phyloP scores from a whole-genome alignment of 257 asterid species.

The Gynochthodes officinalis region DNA sequence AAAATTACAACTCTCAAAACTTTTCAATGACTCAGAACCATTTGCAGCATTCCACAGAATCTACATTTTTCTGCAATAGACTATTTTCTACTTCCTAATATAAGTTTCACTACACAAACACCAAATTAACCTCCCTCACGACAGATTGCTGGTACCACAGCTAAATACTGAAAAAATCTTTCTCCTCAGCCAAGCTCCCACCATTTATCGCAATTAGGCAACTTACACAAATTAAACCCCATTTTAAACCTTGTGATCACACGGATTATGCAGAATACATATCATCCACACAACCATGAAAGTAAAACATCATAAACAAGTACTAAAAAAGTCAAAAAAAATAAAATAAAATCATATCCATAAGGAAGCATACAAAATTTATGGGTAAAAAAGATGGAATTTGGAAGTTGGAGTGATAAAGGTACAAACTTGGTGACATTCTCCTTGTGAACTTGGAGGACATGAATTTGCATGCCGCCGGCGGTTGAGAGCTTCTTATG shows the following conservation, averaged over 20 bases:
- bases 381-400: neutral
- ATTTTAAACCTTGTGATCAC: neutral
- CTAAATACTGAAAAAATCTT: neutral
- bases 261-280: neutral
- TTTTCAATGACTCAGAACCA: neutral
- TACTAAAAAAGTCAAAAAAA: neutral
- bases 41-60: neutral
- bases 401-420: neutral
- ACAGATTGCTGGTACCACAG: neutral
- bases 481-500: conserved; percentile 98
- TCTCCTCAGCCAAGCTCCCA: neutral
- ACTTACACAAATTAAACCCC: neutral
- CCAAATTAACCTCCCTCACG: neutral
- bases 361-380: neutral
- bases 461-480: conserved; percentile 95
- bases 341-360: neutral
- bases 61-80: neutral
- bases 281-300: neutral
- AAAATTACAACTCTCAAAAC: neutral
- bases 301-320: neutral
- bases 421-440: conserved; percentile 57
- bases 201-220: neutral
- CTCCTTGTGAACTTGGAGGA: conserved; percentile 96
- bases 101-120: neutral
- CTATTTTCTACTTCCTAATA: neutral